Conservation (phyloP, 2,329 filamentous ascomycete genomes). For the Bipolaris gigantea region DNA sequence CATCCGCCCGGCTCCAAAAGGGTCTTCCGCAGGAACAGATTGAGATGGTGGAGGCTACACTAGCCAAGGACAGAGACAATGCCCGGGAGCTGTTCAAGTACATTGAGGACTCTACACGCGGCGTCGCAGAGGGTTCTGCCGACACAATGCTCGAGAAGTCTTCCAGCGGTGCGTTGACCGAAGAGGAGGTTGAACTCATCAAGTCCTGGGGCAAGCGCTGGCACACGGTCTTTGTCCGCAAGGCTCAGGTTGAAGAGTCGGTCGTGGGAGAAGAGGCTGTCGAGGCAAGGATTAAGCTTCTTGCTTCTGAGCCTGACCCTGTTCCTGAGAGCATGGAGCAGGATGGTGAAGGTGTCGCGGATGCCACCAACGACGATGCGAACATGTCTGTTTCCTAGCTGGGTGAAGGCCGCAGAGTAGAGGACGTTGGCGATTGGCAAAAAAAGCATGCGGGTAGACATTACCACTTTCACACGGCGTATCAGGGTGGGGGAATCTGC, state of each 20-base stretch:
- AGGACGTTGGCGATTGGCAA: not conserved
- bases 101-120: constrained; percentile 75
- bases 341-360: constrained; percentile 23
- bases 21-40: constrained; percentile 60
- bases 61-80: constrained; percentile 68
- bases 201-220: constrained; percentile 82
- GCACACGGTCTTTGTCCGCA: constrained; percentile 80
- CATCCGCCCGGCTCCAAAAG: constrained; percentile 62
- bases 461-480: constrained; percentile 1
- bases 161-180: constrained; percentile 48
- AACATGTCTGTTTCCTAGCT: constrained; percentile 19
- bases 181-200: constrained; percentile 62
- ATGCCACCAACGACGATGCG: constrained; percentile 32
- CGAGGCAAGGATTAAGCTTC: constrained; percentile 48
- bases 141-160: constrained; percentile 76
- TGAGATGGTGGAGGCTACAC: constrained; percentile 64
- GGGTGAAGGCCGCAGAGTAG: not conserved
- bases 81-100: constrained; percentile 80
- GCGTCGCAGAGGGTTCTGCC: constrained; percentile 72
- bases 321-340: constrained; percentile 26
- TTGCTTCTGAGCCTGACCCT: constrained; percentile 33
- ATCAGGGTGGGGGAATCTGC: not conserved
- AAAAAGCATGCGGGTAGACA: constrained; percentile 7
- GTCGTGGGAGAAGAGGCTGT: constrained; percentile 61
- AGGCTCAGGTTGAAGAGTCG: constrained; percentile 82